Conservation (phyloP, 2,329 filamentous ascomycete genomes). For the Fusarium sp. region DNA sequence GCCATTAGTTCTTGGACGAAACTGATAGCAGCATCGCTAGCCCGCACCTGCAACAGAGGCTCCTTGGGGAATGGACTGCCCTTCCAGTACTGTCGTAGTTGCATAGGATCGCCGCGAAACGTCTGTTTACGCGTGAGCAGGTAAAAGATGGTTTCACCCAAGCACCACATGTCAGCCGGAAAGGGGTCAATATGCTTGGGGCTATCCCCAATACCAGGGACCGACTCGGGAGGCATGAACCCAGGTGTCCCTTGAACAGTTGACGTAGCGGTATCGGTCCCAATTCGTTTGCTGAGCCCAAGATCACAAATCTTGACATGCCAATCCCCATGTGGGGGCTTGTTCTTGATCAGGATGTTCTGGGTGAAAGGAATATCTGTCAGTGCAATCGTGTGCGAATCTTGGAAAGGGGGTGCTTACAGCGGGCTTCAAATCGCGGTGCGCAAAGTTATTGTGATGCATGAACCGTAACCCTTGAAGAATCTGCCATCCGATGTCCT, state of each 20-base stretch:
- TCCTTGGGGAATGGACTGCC: background rate
- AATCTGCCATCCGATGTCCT: background rate
- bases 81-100: background rate
- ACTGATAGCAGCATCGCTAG: background rate
- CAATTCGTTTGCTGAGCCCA: background rate
- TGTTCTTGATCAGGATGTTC: background rate
- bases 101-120: background rate
- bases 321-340: background rate
- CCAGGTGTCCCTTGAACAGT: background rate
- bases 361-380: background rate
- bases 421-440: slow-evolving; percentile 3
- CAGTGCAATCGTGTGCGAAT: no score
- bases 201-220: background rate
- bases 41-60: background rate
- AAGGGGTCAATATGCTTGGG: background rate
- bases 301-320: background rate
- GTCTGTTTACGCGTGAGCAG: background rate
- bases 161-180: background rate
- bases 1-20: background rate
- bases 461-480: background rate
- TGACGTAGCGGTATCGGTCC: background rate
- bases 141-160: background rate
- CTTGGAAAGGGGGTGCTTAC: background rate
- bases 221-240: background rate
- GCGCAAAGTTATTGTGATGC: background rate